Conservation (phyloP, 2,329 filamentous ascomycete species). For the Neofusicoccum sp. region DNA sequence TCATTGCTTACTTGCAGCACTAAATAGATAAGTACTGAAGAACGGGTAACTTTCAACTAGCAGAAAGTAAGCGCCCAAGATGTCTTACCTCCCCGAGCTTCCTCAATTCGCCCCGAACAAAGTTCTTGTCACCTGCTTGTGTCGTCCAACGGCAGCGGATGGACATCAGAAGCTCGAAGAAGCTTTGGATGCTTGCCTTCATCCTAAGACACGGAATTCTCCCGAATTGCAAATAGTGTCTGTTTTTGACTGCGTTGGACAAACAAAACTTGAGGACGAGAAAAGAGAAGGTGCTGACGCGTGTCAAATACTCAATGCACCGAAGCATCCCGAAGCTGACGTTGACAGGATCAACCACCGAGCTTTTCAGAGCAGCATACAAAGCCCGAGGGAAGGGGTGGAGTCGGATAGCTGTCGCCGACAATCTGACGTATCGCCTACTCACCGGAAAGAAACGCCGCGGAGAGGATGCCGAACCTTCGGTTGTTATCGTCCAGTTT, state of each 20-base stretch:
- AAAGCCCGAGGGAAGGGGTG: neutral
- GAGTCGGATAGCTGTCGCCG: neutral
- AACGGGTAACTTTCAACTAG: neutral
- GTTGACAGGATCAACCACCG: neutral
- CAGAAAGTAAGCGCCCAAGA: too few relatives aligned
- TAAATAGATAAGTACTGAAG: neutral
- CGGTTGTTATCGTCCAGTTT: neutral
- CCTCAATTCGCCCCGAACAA: neutral
- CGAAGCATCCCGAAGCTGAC: too few relatives aligned
- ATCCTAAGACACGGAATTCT: neutral
- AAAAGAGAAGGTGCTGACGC: neutral
- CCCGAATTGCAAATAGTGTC: neutral
- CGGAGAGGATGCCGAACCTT: neutral
- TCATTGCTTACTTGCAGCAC: neutral
- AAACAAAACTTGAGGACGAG: neutral
- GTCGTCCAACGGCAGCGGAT: neutral
- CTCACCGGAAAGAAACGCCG: neutral
- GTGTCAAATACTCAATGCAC: too few relatives aligned
- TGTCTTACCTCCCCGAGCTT: neutral
- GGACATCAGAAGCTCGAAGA: neutral
- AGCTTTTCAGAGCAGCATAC: neutral
- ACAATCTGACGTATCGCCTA: neutral
- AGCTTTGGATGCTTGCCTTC: neutral
- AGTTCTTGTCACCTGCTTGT: neutral
- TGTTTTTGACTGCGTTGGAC: neutral